Base-by-base conservation (phyloP, 179 eudicot species). In the Camellia oleifera region DNA sequence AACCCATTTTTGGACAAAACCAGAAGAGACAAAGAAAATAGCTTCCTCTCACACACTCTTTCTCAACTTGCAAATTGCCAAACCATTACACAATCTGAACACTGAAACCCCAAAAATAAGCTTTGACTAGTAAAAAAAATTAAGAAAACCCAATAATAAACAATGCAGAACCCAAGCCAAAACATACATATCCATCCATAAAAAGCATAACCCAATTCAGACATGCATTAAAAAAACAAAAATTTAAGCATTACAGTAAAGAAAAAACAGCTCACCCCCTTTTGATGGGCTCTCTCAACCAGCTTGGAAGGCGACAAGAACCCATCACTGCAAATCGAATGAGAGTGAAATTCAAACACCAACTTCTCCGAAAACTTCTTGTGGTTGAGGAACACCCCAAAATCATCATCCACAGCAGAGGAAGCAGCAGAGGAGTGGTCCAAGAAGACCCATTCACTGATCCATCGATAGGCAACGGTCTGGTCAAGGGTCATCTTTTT, bases 291-390 rank as follows among this genome's bases (percentile, higher is more conserved):
- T 85, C 84, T 92, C 79, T 94, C 94, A 67, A 96, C 99, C 77
- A 94, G 89, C 84, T 92, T 93, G 50, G 94, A 78, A 90, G 99
- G 99, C 60, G 98, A 89, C 61, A 96, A 89, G 82, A 79, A 96
- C 75, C 99, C 99, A 88, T 96, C 98, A 83, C 99, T 96, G 53
- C 92, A 89, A 83, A 85, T 89, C n/a, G 98, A 89, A 88, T 96
- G 99, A 42, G 88, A 89, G 71, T 96, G 99, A 82, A 96, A 83
- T 52, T 96, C 99, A 82, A 96, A 94, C 75, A 90, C 88, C 64
- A 94, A 71, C 80, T 91, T 96, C 76, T 91, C 92, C 26, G 82
- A 82, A 80, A 74, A 66, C 79, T 82, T 87, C n/a, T 89, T 85
- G 50, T 75, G 78, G 23, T 82, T 75, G 81, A 84, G 46, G 2